Evolutionary conservation across 2,329 filamentous ascomycete genomes (phyloP).

Genomic region (Calonectria pseudoturangicola): DNA sequence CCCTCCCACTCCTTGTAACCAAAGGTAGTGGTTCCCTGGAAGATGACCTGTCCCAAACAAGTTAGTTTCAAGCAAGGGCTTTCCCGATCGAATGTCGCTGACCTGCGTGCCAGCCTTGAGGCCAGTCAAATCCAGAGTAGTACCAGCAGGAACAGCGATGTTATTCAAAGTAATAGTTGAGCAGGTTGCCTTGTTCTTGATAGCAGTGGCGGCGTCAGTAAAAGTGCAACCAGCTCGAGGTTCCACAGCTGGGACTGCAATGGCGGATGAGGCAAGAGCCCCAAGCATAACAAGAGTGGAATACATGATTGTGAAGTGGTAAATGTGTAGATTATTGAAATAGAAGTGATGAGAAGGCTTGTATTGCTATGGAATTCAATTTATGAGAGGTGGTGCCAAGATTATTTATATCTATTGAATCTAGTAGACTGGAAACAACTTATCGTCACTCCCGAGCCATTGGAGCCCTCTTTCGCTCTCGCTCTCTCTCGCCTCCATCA

Average conservation of each 20-base stretch:
- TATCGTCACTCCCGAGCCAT: neutral
- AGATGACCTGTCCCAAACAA: conserved; percentile 65
- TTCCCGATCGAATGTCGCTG: neutral
- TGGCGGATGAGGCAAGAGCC: conserved; percentile 52
- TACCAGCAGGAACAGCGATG: conserved; percentile 74
- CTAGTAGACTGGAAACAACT: too few species aligned
- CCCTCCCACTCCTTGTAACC: conserved; percentile 80
- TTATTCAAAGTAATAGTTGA: conserved; percentile 71
- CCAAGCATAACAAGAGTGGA: conserved; percentile 53
- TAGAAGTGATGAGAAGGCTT: conserved; percentile 3
- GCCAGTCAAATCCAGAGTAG: conserved; percentile 74
- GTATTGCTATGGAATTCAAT: neutral
- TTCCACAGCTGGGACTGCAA: conserved; percentile 50
- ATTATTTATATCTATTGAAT: neutral
- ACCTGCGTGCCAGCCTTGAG: conserved; percentile 69
- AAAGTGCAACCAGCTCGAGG: conserved; percentile 69
- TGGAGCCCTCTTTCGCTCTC: neutral
- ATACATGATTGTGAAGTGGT: conserved; percentile 27
- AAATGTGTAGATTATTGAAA: neutral
- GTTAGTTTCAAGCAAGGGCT: conserved; percentile 18
- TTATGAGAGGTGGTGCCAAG: neutral
- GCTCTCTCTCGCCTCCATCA: neutral
- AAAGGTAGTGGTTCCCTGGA: conserved; percentile 80
- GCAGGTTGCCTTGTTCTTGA: conserved; percentile 70
- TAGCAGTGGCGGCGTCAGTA: conserved; percentile 68